Evolutionary conservation across 441 rosid species (phyloP), one percentile per base, ranked within the genome.

Genomic region (Adansonia madagascariensis): DNA sequence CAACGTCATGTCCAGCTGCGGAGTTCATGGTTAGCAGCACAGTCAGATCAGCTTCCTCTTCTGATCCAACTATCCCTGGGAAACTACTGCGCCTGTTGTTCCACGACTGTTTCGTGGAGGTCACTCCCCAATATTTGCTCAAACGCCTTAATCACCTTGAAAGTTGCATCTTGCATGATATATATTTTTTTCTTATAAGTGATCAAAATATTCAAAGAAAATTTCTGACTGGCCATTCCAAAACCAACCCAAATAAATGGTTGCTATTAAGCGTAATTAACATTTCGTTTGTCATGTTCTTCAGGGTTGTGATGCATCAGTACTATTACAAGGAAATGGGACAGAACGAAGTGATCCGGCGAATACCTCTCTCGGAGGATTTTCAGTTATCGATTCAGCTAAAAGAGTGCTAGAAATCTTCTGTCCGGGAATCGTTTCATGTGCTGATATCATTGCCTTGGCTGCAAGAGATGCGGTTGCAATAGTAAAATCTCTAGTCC

Each of bases 391-490:
- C 50, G 88, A 89, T 76, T 83, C 84, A 20, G 89, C 87, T 1
- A 91, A 91, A 83, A 82, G 84, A 55, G 78, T 85, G 15, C 89
- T 89, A 0, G 94, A 91, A 78, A 39, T 89, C n/a, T 82, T 89
- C 71, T 91, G 94, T 78, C 94, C 92, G 0, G 88, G 77, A 62
- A 86, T 74, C 0, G 91, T 91, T 75, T 91, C 95, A 20, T 88
- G 93, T 20, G 93, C 91, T 12, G 93, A 89, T 75, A 85, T 89
- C 64, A 46, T 91, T 74, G 89, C 88, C 60, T 79, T 89, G 74
- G 91, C 95, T 1, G 93, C 91, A 63, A 78, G 93, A 81, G 93
- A 91, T 78, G 89, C 93, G 1, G 91, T 91, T 6, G 90, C 81
- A 85, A 74, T 86, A 61, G 91, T 91, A 89, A 80, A 22, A 73